Percentiles rank a stretch among this genome's conserved stretches.
phyloP scores from a whole-genome alignment of 345 rosid species.

The Sonneratia alba region DNA sequence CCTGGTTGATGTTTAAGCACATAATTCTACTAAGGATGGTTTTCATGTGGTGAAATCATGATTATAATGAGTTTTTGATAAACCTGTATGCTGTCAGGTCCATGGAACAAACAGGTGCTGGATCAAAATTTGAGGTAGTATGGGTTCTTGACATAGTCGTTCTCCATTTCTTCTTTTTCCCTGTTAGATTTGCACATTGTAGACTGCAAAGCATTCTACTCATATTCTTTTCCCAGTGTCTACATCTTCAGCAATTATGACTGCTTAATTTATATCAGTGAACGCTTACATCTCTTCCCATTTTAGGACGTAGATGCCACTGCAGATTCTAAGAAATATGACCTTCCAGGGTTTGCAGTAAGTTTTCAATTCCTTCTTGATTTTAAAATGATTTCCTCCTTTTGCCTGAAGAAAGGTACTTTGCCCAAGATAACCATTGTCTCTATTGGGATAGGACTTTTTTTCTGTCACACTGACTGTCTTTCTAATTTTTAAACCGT shows the following conservation, averaged over 20 bases:
- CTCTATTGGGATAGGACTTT: neutral
- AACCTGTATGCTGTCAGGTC: conserved; percentile 10
- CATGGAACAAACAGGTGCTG: conserved; percentile 18
- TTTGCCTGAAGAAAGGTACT: neutral
- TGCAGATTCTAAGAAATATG: conserved; percentile 42
- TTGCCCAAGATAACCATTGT: neutral
- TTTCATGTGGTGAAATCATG: neutral
- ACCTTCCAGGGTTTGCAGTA: conserved; percentile 79
- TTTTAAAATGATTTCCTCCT: neutral
- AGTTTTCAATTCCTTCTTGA: conserved; percentile 18
- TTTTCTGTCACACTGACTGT: neutral
- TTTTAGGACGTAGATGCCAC: conserved; percentile 35
- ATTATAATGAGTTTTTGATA: neutral
- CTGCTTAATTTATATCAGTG: neutral
- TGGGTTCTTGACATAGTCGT: neutral
- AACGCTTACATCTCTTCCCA: conserved; percentile 9
- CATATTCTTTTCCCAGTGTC: neutral
- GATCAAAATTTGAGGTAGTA: conserved; percentile 34
- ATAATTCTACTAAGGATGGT: neutral
- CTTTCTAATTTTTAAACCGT: neutral
- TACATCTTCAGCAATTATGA: neutral
- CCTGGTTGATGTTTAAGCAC: neutral
- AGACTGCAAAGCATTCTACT: neutral
- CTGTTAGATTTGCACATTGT: neutral
- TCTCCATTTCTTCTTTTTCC: neutral